Evolutionary conservation across 176 grass and related monocot species (phyloP), one percentile per base, ranked within the genome.

Genomic region (Saccharum spontaneum): DNA sequence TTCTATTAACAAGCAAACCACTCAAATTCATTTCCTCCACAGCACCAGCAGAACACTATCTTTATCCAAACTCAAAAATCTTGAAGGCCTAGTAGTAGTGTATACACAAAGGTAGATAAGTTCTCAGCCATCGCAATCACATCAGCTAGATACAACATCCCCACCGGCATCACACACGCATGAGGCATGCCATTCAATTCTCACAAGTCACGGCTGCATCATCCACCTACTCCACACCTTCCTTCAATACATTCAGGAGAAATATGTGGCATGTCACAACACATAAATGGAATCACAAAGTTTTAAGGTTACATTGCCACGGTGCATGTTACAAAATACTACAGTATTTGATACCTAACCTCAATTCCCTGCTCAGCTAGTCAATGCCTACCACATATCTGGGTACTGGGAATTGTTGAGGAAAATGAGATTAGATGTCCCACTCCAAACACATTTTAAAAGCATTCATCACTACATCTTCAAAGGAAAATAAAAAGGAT

Each of bases 181-280:
- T 30, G 6, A 2, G 62, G 80, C 86, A 62, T 83, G 82, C 66
- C 52, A 52, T 78, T 20, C 64, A 22, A 23, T 4, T 61, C n/a
- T 11, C 52, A 8, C 52, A 22, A 55, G 52, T 70, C 40, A 41
- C 1, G 52, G 31, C 30, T 33, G 22, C 22, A 71, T 30, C 39
- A 39, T 14, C 66, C 67, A 79, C 81, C 87, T 43, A 57, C 33
- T 66, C 28, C 34, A 5, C 50, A 54, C 50, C 50, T 54, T 54
- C 50, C 50, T 54, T 20, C 50, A 54, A 54, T 17, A 52, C 16
- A 52, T 52, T 52, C 14, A 17, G 16, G 16, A 52, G 48, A 52
- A 52, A 18, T 6, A 52, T 52, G 16, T 52, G 49, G 3, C 52
- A 65, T 28, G 18, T 46, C 14, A 78, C 16, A 28, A 79, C 17